These are phyloP conservation scores for Gaeumannomyces sp. DNA, from an alignment of 2,329 filamentous ascomycete genomes.

Conservation along the genomic window DNA sequence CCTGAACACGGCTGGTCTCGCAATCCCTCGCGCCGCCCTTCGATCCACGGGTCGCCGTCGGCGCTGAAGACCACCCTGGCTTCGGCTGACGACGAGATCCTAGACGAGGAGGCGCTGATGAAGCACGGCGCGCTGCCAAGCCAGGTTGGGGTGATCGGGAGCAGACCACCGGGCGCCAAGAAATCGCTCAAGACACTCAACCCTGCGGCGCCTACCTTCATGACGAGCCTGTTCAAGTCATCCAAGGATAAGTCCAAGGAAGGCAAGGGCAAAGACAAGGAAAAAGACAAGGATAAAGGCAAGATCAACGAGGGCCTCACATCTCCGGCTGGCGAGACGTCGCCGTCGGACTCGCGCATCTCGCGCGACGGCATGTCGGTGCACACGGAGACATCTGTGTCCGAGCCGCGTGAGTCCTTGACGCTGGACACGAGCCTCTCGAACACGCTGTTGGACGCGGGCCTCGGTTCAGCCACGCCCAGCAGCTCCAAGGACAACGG, in stretches of 20 bases:
- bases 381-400: constrained; percentile 51
- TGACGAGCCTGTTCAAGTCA: constrained; percentile 57
- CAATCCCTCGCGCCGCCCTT: constrained; percentile 73
- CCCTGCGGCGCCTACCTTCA: constrained; percentile 84
- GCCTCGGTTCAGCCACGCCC: constrained; percentile 37
- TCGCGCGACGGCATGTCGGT: constrained; percentile 53
- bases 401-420: constrained; percentile 55
- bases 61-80: constrained; percentile 54
- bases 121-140: constrained; percentile 47
- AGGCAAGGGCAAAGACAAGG: constrained; percentile 36
- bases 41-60: constrained; percentile 69
- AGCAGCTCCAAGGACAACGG: constrained; percentile 29
- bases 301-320: constrained; percentile 29
- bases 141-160: constrained; percentile 71
- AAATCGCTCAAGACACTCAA: constrained; percentile 63
- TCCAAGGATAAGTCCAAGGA: constrained; percentile 30
- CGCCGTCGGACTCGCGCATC: constrained; percentile 45
- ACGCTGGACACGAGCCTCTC: constrained; percentile 49
- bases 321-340: constrained; percentile 35
- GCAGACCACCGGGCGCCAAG: constrained; percentile 51
- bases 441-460: constrained; percentile 50
- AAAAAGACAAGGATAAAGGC: constrained; percentile 31
- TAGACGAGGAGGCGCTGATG: constrained; percentile 50
- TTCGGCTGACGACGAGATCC: constrained; percentile 58
- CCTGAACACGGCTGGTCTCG: constrained; percentile 50